These are phyloP conservation scores for Fraxinus latifolia DNA, from an alignment of 305 asterid species.

Conservation along the genomic window DNA sequence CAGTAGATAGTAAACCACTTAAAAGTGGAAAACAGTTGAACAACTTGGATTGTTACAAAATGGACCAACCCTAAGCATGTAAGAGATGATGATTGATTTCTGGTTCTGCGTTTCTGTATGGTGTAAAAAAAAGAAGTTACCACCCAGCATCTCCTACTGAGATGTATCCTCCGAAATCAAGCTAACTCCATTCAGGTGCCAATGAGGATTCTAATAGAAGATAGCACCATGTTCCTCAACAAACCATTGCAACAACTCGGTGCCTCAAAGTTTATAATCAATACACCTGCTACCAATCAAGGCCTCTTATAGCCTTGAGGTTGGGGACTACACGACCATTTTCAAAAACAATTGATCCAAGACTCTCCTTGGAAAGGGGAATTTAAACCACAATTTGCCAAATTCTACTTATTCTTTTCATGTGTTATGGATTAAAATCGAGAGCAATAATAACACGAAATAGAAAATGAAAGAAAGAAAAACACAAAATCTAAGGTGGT, in stretches of 20 bases:
- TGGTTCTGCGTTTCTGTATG: background rate
- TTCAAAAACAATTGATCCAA: background rate
- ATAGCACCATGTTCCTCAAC: background rate
- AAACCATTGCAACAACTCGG: background rate
- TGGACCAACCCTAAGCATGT: background rate
- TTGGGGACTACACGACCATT: background rate
- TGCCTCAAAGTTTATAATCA: background rate
- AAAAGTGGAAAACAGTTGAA: background rate
- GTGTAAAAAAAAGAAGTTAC: background rate
- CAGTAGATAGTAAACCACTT: background rate
- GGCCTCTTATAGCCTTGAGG: background rate
- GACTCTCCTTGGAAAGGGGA: background rate
- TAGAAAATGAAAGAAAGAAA: background rate
- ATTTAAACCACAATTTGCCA: background rate
- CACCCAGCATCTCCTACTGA: background rate
- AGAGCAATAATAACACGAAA: background rate
- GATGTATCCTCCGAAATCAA: background rate
- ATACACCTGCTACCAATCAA: background rate
- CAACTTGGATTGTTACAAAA: background rate
- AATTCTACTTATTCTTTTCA: background rate
- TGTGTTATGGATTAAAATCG: background rate
- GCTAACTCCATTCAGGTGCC: background rate
- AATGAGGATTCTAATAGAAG: background rate
- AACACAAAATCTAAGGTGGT: background rate
- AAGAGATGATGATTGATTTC: background rate